Evolutionary conservation across 345 rosid species (phyloP).

Genomic region (Gossypium rotundifolium): DNA sequence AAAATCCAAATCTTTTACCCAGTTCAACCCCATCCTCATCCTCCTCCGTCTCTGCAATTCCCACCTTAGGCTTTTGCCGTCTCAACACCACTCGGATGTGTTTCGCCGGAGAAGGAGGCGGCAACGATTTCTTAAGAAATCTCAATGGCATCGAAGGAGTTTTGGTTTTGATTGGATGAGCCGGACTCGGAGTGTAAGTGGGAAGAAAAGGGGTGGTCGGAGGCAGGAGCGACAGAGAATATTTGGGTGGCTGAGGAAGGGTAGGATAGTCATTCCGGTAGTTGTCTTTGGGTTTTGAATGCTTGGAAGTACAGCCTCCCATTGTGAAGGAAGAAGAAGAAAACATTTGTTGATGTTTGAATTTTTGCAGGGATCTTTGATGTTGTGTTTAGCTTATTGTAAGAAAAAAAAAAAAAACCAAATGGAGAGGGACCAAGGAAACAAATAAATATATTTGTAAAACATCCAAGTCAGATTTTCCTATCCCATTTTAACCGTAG

Average conservation of each 20-base stretch:
- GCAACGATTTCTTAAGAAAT: conserved; percentile 57
- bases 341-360: no score
- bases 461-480: no score
- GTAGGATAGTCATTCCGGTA: conserved; percentile 24
- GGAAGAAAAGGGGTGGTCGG: conserved; percentile 37
- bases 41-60: no score
- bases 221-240: conserved; percentile 20
- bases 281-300: conserved; percentile 41
- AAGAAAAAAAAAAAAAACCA: no score
- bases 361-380: no score
- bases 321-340: conserved; percentile 17
- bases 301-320: conserved; percentile 73
- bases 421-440: no score
- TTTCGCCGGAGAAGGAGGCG: conserved; percentile 91
- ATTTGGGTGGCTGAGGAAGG: conserved; percentile 22
- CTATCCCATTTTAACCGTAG: no score
- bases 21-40: no score
- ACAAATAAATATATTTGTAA: no score
- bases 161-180: conserved; percentile 39
- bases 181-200: conserved; percentile 57
- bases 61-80: conserved; percentile 5
- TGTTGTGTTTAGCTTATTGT: no score
- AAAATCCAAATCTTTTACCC: no score
- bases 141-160: conserved; percentile 63
- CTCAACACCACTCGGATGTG: conserved; percentile 66